These are phyloP conservation scores for Cordyceps tenuipes DNA, from an alignment of 2,329 filamentous ascomycete species.

Conservation along the genomic window DNA sequence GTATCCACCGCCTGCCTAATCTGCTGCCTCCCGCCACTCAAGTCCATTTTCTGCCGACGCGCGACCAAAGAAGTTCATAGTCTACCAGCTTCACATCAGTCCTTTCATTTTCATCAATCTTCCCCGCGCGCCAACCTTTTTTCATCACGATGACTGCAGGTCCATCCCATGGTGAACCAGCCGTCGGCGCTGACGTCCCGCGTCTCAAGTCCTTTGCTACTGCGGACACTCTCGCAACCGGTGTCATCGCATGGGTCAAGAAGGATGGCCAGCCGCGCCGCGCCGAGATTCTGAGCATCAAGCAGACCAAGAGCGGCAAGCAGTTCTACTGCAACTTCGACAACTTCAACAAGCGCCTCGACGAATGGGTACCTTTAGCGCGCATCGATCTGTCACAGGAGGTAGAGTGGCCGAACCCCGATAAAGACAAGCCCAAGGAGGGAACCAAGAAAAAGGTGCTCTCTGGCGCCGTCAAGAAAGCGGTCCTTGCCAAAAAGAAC, in stretches of 20 bases:
- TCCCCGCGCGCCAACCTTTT: neutral
- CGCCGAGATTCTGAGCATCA: conserved; percentile 93
- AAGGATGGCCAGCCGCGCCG: conserved; percentile 78
- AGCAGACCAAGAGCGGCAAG: conserved; percentile 77
- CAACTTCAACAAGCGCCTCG: conserved; percentile 83
- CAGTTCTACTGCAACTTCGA: conserved; percentile 97
- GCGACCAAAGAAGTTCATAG: neutral
- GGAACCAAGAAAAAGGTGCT: conserved; percentile 63
- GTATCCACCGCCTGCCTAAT: conserved; percentile 5
- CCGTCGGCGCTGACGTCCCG: conserved; percentile 49
- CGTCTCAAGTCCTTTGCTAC: conserved; percentile 74
- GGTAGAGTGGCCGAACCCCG: conserved; percentile 92
- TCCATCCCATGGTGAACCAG: conserved; percentile 40
- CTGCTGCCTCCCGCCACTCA: conserved; percentile 5
- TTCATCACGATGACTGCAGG: conserved; percentile 40
- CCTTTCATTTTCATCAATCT: neutral
- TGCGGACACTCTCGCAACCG: conserved; percentile 62
- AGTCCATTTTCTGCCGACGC: neutral
- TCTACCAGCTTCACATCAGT: neutral
- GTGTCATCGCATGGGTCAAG: conserved; percentile 53
- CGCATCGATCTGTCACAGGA: conserved; percentile 83
- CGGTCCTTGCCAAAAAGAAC: conserved; percentile 44
- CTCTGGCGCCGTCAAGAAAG: conserved; percentile 49
- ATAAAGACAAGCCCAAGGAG: conserved; percentile 73
- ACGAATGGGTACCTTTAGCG: conserved; percentile 79